A percentile compares a stretch with the other conserved stretches of the same genome.
These are phyloP conservation scores for Candida tammaniensis DNA, from an alignment of 805 yeast genomes.

Conservation along the genomic window DNA sequence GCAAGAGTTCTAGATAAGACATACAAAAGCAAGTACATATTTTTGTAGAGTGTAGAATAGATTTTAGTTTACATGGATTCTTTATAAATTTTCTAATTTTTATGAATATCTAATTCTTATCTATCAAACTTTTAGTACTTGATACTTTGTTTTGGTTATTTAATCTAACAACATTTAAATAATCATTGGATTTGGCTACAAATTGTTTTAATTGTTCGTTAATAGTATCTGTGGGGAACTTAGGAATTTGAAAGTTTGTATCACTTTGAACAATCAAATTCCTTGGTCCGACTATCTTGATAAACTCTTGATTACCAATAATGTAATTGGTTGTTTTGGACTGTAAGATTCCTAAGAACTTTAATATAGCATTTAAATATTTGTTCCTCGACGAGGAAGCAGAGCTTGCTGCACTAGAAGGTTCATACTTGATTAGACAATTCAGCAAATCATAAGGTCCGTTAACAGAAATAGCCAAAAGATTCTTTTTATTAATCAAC, in stretches of 20 bases:
- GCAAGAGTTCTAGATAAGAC: no score
- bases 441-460: constrained; percentile 47
- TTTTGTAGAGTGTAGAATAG: no score
- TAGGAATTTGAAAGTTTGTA: constrained; percentile 19
- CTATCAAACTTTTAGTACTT: constrained; percentile 33
- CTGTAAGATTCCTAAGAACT: constrained; percentile 1
- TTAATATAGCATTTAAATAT: no score
- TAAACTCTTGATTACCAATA: constrained; percentile 41
- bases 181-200: constrained; percentile 36
- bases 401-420: no score
- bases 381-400: no score
- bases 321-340: constrained; percentile 11
- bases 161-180: constrained; percentile 47
- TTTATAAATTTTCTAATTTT: no score
- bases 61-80: no score
- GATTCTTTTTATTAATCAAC: constrained; percentile 42
- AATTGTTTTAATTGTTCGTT: constrained; percentile 8
- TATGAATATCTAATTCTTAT: no score
- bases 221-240: constrained; percentile 10
- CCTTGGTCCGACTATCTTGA: constrained; percentile 56
- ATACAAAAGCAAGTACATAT: no score
- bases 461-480: constrained; percentile 50
- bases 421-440: constrained; percentile 29
- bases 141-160: constrained; percentile 36
- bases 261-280: constrained; percentile 48